Base-by-base conservation (phyloP, 805 yeast genomes). In the Candida namnaoensis region DNA sequence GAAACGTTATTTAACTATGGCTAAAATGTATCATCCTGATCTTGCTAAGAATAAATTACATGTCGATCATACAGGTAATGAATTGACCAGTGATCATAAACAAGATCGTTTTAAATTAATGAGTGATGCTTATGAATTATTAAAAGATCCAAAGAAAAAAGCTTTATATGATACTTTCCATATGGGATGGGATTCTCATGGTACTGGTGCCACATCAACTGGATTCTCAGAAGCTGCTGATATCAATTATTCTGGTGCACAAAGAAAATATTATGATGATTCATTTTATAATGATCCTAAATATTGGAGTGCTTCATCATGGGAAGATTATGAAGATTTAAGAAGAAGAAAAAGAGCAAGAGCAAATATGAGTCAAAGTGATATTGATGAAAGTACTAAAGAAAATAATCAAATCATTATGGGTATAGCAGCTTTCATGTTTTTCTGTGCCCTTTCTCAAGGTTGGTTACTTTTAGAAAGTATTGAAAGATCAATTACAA, bases 11-110 rank as follows among this genome's bases (percentile, higher is more conserved):
- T 75, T 72, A 48, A 67, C 73, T 41, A 64, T 77, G 38, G 88
- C 88, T 10, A 85, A 83, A 57, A 54, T 79, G 9, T 88, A 88
- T 51, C 96, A 88, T 56, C 96, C 97, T 0, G 97, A 88, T 54
- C 56, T 72, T 3, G 51, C 67, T 3, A 45, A 51, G 14, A 56
- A 59, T 32, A 42, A 47, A 0, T 48, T 60, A 0, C 37, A 48
- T 4, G 32, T 56, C 8, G 57, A 61, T 34, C 58, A 56, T 34
- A 44, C 52, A 15, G 68, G 71, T 5, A 37, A 49, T 12, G 44
- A 47, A 5, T 56, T 74, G 25, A 57, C 61, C 3, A 49, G 41
- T 6, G 62, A 57, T 12, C 56, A 49, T 42, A 72, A 69, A 44
- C 47, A 35, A 23, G 58, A 56, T 12, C 39, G 59, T 26, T 77